phyloP scores from a whole-genome alignment of 177 flowering plant species.

The Vitis hybrid region DNA sequence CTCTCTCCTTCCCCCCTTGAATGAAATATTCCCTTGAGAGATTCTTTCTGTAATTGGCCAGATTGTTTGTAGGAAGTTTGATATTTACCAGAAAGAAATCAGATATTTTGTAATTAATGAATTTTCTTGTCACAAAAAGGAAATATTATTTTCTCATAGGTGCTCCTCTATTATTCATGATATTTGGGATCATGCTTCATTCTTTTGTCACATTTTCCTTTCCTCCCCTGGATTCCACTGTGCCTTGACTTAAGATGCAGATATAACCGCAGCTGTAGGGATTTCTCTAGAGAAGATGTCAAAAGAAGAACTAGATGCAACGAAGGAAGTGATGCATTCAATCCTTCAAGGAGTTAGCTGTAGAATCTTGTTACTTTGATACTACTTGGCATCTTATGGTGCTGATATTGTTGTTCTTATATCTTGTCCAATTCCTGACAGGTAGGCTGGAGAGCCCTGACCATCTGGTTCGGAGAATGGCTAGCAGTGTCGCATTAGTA shows the following conservation, averaged over 20 bases:
- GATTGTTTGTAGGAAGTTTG: not conserved
- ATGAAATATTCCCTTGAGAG: not conserved
- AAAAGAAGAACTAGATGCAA: slow-evolving; percentile 74
- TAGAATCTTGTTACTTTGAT: slow-evolving; percentile 29
- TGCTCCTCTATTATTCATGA: not conserved
- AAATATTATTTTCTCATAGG: no score
- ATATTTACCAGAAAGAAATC: not conserved
- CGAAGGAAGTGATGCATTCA: slow-evolving; percentile 68
- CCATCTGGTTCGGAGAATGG: slow-evolving; percentile 79
- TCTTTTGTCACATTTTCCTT: slow-evolving; percentile 2
- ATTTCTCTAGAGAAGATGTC: slow-evolving; percentile 79
- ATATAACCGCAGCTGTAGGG: slow-evolving; percentile 88
- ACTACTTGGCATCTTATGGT: slow-evolving; percentile 10
- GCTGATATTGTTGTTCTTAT: slow-evolving; percentile 14
- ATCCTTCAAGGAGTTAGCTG: slow-evolving; percentile 98
- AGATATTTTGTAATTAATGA: not conserved
- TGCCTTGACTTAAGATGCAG: slow-evolving; percentile 51
- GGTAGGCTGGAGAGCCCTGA: slow-evolving; percentile 88
- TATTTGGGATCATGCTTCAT: no score
- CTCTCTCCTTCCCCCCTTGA: not conserved
- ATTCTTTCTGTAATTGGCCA: not conserved
- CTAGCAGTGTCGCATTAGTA: slow-evolving; percentile 72
- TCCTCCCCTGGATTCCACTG: slow-evolving; percentile 8
- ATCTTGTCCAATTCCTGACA: slow-evolving; percentile 34
- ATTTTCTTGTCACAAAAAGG: not conserved